phyloP scores from a whole-genome alignment of 139 green algal species.

The Asterochloris sp. region DNA sequence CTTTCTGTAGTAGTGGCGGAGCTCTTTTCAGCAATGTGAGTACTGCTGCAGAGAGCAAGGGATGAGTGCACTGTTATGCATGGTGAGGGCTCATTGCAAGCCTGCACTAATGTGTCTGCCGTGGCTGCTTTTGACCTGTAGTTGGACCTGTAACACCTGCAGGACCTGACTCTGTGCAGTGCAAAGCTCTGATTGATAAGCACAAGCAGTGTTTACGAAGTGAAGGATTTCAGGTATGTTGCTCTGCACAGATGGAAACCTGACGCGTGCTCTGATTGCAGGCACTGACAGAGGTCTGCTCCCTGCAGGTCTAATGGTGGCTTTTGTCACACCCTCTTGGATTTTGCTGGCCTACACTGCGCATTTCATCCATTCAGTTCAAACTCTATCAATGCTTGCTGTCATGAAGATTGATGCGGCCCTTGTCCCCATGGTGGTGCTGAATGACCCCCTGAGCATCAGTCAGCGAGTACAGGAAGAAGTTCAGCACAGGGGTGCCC shows the following conservation, averaged over 20 bases:
- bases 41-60: constrained; percentile 35
- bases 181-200: constrained; percentile 80
- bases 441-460: constrained; percentile 58
- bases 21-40: not conserved
- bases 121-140: not conserved
- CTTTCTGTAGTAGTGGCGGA: no score
- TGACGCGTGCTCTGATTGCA: not conserved
- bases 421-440: not conserved
- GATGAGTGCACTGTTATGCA: constrained; percentile 70
- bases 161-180: constrained; percentile 69
- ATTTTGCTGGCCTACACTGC: no score
- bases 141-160: not conserved
- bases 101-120: not conserved
- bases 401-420: not conserved
- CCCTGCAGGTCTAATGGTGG: not conserved
- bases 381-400: not conserved
- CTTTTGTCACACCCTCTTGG: not conserved
- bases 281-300: not conserved
- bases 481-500: constrained; percentile 76
- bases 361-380: not conserved
- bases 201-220: constrained; percentile 80
- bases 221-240: not conserved
- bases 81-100: constrained; percentile 22
- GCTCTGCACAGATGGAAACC: not conserved
- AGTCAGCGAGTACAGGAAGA: constrained; percentile 70